Conservation (phyloP, 495 filamentous ascomycete genomes). For the Aspergillus haitiensis region DNA sequence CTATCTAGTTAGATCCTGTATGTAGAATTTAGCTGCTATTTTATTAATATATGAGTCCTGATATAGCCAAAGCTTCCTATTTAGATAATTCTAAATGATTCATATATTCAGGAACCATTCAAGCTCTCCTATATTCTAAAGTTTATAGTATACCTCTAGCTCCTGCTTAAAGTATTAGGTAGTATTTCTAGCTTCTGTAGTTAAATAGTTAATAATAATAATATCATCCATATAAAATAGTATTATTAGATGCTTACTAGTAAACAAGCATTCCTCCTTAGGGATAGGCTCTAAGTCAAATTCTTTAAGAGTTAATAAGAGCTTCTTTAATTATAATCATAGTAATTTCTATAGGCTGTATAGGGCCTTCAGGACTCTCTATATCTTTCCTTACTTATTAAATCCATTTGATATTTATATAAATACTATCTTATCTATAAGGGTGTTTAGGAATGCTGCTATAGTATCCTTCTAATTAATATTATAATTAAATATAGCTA, state of each 20-base stretch:
- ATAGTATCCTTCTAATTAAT: neutral
- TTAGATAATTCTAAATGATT: neutral
- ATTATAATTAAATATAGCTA: neutral
- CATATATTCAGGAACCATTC: neutral
- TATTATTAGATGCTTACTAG: neutral
- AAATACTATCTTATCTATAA: neutral
- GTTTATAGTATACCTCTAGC: neutral
- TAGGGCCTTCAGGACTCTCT: neutral
- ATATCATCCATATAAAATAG: conserved; percentile 8
- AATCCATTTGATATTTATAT: neutral
- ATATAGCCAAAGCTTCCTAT: neutral
- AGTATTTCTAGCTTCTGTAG: neutral
- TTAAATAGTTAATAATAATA: neutral
- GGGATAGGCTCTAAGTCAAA: neutral
- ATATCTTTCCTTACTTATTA: neutral
- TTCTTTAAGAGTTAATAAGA: neutral
- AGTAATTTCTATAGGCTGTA: neutral
- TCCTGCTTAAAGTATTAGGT: neutral
- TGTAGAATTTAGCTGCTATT: neutral
- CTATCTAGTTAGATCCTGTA: neutral
- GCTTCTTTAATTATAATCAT: neutral
- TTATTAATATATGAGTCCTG: neutral
- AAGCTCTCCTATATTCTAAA: neutral
- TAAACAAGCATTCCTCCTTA: conserved; percentile 1
- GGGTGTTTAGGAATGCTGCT: neutral